A percentile compares a stretch with the other conserved stretches of the same genome.
Evolutionary conservation across 1,139 yeast species (phyloP).

Genomic region (Scheffersomyces cryptocercus): DNA sequence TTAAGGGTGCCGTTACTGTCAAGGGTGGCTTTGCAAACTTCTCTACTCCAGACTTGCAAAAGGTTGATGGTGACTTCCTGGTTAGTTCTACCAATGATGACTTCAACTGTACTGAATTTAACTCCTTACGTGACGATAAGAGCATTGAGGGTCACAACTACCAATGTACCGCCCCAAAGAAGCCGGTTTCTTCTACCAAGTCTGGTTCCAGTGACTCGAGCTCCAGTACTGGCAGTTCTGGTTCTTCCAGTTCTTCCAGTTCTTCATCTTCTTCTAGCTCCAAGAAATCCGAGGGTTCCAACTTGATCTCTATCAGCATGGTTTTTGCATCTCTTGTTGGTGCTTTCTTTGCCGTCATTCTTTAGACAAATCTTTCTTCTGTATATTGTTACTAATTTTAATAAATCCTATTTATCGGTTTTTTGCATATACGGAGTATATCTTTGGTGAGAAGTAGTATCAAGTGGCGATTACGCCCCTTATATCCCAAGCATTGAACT

Average conservation of each 20-base stretch:
- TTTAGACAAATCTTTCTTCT: conserved; percentile 9
- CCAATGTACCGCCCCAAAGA: conserved; percentile 40
- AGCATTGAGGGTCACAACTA: conserved; percentile 49
- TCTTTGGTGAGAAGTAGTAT: no score
- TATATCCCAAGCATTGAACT: no score
- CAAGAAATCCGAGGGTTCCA: conserved; percentile 20
- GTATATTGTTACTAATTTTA: no score
- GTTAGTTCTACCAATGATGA: conserved; percentile 39
- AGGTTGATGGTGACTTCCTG: conserved; percentile 47
- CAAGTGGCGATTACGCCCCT: no score
- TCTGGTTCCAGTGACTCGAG: conserved; percentile 13
- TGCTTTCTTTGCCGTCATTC: conserved; percentile 21
- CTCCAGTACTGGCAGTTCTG: conserved; percentile 11
- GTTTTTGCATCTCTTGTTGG: conserved; percentile 19
- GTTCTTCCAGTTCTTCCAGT: conserved; percentile 14
- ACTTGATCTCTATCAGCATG: conserved; percentile 16
- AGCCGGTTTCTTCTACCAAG: conserved; percentile 12
- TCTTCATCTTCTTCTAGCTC: conserved; percentile 15
- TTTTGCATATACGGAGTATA: no score
- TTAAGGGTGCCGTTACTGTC: conserved; percentile 47
- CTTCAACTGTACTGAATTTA: conserved; percentile 39
- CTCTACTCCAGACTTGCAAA: conserved; percentile 36
- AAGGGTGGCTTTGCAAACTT: conserved; percentile 43
- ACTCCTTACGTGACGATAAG: conserved; percentile 30
- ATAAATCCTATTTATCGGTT: no score